Percentiles rank a stretch among this genome's conserved stretches.
phyloP scores from a whole-genome alignment of 106 monocot genomes.

The Hemerocallis citrina region DNA sequence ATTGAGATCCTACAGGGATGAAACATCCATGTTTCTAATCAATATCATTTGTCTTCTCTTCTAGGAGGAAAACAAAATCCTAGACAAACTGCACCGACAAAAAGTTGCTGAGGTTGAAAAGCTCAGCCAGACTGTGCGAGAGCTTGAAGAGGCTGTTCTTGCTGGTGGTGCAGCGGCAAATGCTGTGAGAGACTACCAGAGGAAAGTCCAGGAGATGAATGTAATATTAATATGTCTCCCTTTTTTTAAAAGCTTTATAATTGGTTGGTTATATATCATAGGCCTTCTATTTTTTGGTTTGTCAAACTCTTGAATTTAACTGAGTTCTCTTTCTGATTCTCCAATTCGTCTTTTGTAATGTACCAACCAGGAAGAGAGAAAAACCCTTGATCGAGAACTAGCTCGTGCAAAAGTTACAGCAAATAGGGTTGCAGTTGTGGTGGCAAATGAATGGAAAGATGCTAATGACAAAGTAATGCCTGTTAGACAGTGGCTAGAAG shows the following conservation, averaged over 20 bases:
- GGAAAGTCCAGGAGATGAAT: conserved; percentile 97
- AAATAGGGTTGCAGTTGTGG: conserved; percentile 91
- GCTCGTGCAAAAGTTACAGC: conserved; percentile 90
- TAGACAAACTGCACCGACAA: conserved; percentile 89
- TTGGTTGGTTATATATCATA: neutral
- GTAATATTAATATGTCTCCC: conserved; percentile 26
- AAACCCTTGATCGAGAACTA: conserved; percentile 76
- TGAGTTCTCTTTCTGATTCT: neutral
- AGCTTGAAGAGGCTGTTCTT: conserved; percentile 93
- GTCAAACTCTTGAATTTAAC: neutral
- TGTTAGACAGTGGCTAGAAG: conserved; percentile 97
- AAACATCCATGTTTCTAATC: neutral
- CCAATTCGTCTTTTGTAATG: neutral
- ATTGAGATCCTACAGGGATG: neutral
- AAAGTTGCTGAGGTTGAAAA: conserved; percentile 98
- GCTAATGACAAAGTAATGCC: conserved; percentile 99
- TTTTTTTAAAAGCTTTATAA: neutral
- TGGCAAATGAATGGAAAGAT: conserved; percentile 99
- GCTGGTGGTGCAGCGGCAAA: conserved; percentile 94
- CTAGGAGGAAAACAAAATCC: conserved; percentile 94
- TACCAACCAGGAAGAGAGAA: conserved; percentile 63
- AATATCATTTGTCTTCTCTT: neutral
- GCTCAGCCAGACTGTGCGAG: conserved; percentile 84
- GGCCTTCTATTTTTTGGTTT: neutral
- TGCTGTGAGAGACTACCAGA: conserved; percentile 95